These are phyloP conservation scores for Trichoderma semiorbis DNA, from an alignment of 2,329 filamentous ascomycete species.

Conservation along the genomic window DNA sequence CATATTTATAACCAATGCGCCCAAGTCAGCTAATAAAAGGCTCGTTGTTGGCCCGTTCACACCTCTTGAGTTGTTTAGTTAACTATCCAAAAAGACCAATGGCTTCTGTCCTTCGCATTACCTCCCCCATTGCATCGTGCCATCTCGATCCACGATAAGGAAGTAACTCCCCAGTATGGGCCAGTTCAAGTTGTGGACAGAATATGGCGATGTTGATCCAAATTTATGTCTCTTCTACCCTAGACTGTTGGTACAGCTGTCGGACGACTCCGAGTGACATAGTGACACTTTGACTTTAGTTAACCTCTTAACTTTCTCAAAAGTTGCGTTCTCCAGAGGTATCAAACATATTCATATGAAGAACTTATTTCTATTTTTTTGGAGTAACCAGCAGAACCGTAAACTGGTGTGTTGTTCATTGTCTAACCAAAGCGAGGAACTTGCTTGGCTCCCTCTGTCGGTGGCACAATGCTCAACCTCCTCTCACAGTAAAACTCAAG, in stretches of 20 bases:
- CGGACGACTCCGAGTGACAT: background rate
- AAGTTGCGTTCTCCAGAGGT: background rate
- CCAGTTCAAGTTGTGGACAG: background rate
- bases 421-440: slow-evolving; percentile 15
- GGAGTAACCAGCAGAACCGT: background rate
- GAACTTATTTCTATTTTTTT: background rate
- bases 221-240: background rate
- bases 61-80: background rate
- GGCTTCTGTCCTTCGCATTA: background rate
- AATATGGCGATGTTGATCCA: background rate
- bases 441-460: slow-evolving; percentile 32
- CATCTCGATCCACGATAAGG: too few species aligned
- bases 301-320: background rate
- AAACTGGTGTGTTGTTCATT: background rate
- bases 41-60: background rate
- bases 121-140: background rate
- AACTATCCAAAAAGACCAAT: background rate
- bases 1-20: background rate
- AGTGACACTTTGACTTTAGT: background rate
- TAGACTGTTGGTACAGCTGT: background rate
- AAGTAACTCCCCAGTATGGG: background rate
- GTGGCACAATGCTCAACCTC: slow-evolving; percentile 42
- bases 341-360: background rate
- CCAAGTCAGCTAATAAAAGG: background rate
- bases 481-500: slow-evolving; percentile 54